Percentiles rank a stretch among this genome's conserved stretches.
Evolutionary conservation across 495 filamentous ascomycete species (phyloP).

Genomic region (Penicillium soppii): DNA sequence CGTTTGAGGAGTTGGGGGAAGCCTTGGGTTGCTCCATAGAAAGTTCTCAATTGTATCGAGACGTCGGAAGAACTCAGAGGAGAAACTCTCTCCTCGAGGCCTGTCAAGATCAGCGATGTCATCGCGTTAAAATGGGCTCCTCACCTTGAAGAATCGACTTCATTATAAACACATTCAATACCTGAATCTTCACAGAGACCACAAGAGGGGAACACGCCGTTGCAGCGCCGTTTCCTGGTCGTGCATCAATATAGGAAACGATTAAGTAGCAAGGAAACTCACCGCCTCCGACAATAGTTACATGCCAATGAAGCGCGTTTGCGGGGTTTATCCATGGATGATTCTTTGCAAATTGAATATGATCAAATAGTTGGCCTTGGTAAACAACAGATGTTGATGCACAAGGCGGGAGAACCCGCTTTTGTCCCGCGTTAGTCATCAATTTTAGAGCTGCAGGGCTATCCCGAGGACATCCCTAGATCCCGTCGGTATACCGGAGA

Average conservation of each 20-base stretch:
- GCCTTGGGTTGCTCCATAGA: neutral
- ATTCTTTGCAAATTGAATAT: neutral
- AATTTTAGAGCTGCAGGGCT: too few species aligned
- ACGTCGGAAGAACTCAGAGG: constrained; percentile 4
- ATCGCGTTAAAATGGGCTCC: neutral
- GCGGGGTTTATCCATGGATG: neutral
- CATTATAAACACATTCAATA: constrained; percentile 5
- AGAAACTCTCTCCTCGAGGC: neutral
- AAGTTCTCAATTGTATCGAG: constrained; percentile 5
- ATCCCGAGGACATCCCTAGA: neutral
- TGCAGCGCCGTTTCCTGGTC: constrained; percentile 8
- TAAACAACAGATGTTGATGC: neutral
- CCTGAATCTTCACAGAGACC: constrained; percentile 1
- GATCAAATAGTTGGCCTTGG: too few species aligned
- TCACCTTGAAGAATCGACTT: neutral
- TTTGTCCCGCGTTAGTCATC: neutral
- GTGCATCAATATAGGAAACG: neutral
- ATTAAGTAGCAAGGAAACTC: too few species aligned
- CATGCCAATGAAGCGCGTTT: constrained; percentile 3
- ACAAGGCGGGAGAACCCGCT: neutral
- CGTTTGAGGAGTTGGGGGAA: constrained; percentile 3
- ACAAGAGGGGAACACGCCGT: constrained; percentile 1
- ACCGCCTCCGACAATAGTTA: constrained; percentile 1
- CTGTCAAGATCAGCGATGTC: neutral
- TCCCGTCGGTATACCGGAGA: neutral